Percentiles rank a stretch among this genome's conserved stretches.
phyloP scores from a whole-genome alignment of 768 basidiomycete genomes.

The Gelatoporia subvermispora region DNA sequence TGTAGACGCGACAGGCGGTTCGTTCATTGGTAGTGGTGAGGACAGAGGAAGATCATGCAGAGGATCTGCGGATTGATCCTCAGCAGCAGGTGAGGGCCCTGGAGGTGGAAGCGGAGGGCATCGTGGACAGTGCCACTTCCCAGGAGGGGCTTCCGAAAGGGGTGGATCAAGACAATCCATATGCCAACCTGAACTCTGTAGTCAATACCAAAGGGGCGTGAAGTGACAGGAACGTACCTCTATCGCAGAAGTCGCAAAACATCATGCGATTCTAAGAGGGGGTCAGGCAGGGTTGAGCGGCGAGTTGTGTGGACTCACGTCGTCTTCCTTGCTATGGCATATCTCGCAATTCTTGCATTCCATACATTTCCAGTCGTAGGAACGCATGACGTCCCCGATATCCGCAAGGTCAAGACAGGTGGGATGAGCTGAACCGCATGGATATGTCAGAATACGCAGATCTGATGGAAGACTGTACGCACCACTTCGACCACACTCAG shows the following conservation, averaged over 20 bases:
- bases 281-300: background rate
- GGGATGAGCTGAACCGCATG: conserved; percentile 62
- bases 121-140: conserved; percentile 70
- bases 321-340: conserved; percentile 80
- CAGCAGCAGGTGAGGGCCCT: conserved; percentile 1
- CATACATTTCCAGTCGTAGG: conserved; percentile 82
- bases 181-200: conserved; percentile 62
- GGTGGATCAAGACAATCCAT: conserved; percentile 76
- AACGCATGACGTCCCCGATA: conserved; percentile 55
- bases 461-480: conserved; percentile 19
- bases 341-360: conserved; percentile 93
- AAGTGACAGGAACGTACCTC: conserved; percentile 47
- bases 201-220: background rate
- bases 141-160: conserved; percentile 64
- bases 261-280: conserved; percentile 62
- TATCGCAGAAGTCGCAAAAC: conserved; percentile 92
- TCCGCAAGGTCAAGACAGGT: conserved; percentile 68
- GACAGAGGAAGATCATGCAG: conserved; percentile 2
- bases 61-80: background rate
- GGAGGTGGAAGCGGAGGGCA: conserved; percentile 41
- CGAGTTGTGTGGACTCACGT: conserved; percentile 49
- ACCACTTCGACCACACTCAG: conserved; percentile 83
- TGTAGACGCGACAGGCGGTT: conserved; percentile 41
- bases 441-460: conserved; percentile 1
- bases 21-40: conserved; percentile 16